These are phyloP conservation scores for Astragalus membranaceus DNA, from an alignment of 306 rosid species.

Conservation along the genomic window DNA sequence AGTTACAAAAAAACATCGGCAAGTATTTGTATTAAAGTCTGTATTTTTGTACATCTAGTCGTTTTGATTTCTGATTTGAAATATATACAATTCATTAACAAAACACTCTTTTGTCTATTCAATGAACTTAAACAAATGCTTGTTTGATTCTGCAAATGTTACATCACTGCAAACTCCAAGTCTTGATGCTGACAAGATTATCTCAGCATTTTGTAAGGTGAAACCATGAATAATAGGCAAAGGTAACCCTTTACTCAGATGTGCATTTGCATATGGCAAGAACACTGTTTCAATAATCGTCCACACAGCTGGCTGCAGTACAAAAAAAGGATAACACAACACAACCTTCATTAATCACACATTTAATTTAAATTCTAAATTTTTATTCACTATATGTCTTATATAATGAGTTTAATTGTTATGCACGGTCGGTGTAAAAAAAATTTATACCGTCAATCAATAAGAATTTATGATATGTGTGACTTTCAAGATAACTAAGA, in stretches of 20 bases:
- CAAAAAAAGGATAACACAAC: background rate
- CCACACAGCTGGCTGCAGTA: conserved; percentile 68
- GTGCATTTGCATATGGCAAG: conserved; percentile 66
- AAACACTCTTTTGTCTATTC: background rate
- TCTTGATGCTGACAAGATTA: conserved; percentile 51
- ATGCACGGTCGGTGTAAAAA: too few relatives aligned
- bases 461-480: too few relatives aligned
- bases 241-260: conserved; percentile 68
- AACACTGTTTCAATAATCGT: conserved; percentile 60
- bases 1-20: too few relatives aligned
- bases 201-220: conserved; percentile 52
- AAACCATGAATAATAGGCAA: conserved; percentile 73
- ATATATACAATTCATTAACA: conserved; percentile 20
- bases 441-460: too few relatives aligned
- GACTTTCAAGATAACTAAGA: too few relatives aligned
- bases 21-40: too few relatives aligned
- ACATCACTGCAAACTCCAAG: conserved; percentile 66
- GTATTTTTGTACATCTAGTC: background rate
- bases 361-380: background rate
- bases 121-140: conserved; percentile 3
- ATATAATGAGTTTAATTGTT: background rate
- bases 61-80: background rate
- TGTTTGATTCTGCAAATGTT: conserved; percentile 25
- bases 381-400: background rate
- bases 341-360: background rate